Conservation (phyloP, 2,329 filamentous ascomycete species). For the Aureobasidium mangrovei region DNA sequence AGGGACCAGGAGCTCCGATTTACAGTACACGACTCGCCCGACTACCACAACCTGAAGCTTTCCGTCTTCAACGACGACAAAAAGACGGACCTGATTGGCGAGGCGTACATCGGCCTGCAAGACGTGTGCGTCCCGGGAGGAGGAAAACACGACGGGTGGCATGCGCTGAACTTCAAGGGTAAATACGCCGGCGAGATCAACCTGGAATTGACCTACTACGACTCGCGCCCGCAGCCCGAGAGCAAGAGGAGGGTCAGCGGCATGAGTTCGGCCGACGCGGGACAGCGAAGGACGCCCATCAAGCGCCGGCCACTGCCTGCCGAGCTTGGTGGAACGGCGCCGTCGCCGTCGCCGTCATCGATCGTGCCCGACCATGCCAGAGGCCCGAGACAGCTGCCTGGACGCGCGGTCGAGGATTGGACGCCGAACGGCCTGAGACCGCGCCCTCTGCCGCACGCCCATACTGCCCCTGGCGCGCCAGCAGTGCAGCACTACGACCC, state of each 20-base stretch:
- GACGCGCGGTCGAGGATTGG: conserved; percentile 8
- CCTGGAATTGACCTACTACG: conserved; percentile 94
- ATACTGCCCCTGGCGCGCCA: conserved; percentile 2
- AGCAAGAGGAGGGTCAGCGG: conserved; percentile 33
- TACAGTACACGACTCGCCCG: conserved; percentile 87
- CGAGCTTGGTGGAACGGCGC: not conserved
- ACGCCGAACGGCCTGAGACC: conserved; percentile 8
- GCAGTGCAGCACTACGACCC: not conserved
- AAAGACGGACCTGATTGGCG: conserved; percentile 91
- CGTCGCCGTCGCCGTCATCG: not conserved
- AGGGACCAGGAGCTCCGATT: conserved; percentile 99
- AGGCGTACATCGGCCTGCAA: conserved; percentile 79
- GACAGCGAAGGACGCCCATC: conserved; percentile 51
- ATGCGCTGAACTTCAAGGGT: conserved; percentile 74
- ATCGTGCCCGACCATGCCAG: conserved; percentile 10
- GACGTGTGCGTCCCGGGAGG: conserved; percentile 76
- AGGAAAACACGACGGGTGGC: conserved; percentile 92
- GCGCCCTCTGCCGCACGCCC: not conserved
- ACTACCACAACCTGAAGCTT: conserved; percentile 92
- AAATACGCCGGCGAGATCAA: conserved; percentile 95
- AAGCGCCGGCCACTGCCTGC: conserved; percentile 78
- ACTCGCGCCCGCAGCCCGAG: conserved; percentile 72
- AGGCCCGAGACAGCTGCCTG: conserved; percentile 1
- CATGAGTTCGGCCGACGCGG: conserved; percentile 29
- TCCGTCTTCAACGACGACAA: conserved; percentile 98